Evolutionary conservation across 768 basidiomycete species (phyloP), one percentile per base, ranked within the genome.

Genomic region (Termitomyces sp.): DNA sequence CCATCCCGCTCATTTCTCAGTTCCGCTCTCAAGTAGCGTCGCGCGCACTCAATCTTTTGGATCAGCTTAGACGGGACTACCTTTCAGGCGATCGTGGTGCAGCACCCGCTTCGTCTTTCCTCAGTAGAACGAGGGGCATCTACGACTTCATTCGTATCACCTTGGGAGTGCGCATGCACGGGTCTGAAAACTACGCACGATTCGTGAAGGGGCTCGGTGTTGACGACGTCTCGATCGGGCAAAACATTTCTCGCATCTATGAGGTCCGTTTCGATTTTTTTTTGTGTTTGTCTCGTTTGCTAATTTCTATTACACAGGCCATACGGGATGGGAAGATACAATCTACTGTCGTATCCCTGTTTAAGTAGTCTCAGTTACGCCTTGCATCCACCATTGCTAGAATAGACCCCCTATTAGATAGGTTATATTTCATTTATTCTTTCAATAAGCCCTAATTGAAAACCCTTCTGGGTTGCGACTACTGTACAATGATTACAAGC

Each of bases 161-260:
- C 20, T 73, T 93, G 18, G 85, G 83, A 5, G 73, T 94, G 27
- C 73, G 72, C 60, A 91, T 91, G 87, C 85, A 91, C 53, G 90
- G 90, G 6, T 65, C 71, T n/a, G 88, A 89, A 60, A 93, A 93
- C 65, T 67, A 81, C 40, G 64, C 58, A 13, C 63, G 66, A 33
- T 82, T 82, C 52, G 64, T 58, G 2, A 72, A 75, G 47, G 78
- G 73, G 1, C 64, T 78, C 23, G 76, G 78, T 22, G 68, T 70
- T 11, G 78, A 78, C 43, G 77, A 89, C 36, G 75, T 69, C 6
- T 86, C 86, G 0, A 72, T 89, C 46, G 91, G 91, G 3, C 78
- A 86, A 67, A 85, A 85, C 60, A 82, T 91, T n/a, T 78, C 86
- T 6, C 71, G 75, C 52, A 89, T 93, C 51, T 83, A 88, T 49